Evolutionary conservation across 352 stramenopile genomes (phyloP), one percentile per base, ranked within the genome.

Genomic region (Phytophthora hibernalis): DNA sequence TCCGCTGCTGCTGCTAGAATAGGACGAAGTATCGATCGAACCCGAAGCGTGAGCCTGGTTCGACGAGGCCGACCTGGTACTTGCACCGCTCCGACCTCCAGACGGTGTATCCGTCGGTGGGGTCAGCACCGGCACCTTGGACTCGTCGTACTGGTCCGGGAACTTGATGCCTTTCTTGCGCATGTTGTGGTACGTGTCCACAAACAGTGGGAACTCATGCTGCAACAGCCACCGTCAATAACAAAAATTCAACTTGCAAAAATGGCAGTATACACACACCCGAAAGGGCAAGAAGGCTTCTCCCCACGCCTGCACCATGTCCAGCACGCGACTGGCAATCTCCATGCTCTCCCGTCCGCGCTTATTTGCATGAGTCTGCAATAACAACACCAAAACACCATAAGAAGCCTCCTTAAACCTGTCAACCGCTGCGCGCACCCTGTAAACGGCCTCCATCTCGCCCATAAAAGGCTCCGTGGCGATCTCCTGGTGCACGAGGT

Each of bases 111-210:
- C 70, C 13, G 54, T 54, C 22, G 68, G 72, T 22, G 70, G 66
- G 26, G 77, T 87, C 28, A 91, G 50, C 52, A 90, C 76, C 1
- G 83, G 83, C 15, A 83, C 82, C 24, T 86, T 84, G 44, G 70
- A 82, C 47, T 90, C 80, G 64, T 95, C 82, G 65, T 91, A 92
- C 61, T 91, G 80, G 12, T 89, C 85, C 15, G 82, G 84, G 65
- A 95, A 95, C 50, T 77, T 75, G 50, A 93, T 76, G 26, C 86
- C 86, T 50, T 90, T 85, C 64, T 89, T 91, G 55, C 86, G 78
- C 71, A 95, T 89, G 48, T 91, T 91, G 68, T 95, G 80, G 68
- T 95, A 95, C 70, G 82, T 90, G 45, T 92, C 81, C 50, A 91
- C 86, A 70, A 95, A 91, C 49, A 87, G 70, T n/a, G 86, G 84